Percentiles rank a stretch among this genome's conserved stretches.
These are phyloP conservation scores for Amanita fuliginea DNA, from an alignment of 768 basidiomycete genomes.

Conservation along the genomic window DNA sequence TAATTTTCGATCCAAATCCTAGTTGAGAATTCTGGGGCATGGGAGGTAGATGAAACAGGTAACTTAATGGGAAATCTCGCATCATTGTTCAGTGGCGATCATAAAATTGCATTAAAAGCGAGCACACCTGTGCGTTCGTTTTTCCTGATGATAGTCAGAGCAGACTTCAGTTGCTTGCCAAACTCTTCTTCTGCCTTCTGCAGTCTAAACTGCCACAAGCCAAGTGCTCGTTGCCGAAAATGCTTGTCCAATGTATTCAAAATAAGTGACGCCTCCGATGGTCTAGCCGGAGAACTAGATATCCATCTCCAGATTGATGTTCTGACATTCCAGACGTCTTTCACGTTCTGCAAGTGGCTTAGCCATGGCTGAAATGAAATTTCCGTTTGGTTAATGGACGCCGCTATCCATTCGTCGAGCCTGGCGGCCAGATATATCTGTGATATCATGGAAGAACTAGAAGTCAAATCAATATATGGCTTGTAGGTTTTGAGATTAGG, in stretches of 20 bases:
- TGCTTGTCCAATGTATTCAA: slow-evolving; percentile 38
- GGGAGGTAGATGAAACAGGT: slow-evolving; percentile 40
- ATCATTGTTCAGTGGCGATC: neutral
- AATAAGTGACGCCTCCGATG: slow-evolving; percentile 34
- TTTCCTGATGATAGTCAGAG: slow-evolving; percentile 22
- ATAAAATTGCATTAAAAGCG: too few relatives aligned
- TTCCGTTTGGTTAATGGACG: slow-evolving; percentile 35
- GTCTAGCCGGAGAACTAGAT: slow-evolving; percentile 29
- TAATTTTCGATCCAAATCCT: slow-evolving; percentile 24
- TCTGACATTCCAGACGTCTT: slow-evolving; percentile 66
- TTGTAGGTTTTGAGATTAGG: slow-evolving; percentile 62
- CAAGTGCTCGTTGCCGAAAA: slow-evolving; percentile 39
- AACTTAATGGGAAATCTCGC: neutral
- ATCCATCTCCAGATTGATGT: slow-evolving; percentile 38
- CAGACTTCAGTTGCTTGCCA: slow-evolving; percentile 25
- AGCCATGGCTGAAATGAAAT: slow-evolving; percentile 46
- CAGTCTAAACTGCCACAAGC: slow-evolving; percentile 49
- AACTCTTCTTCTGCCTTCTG: slow-evolving; percentile 34
- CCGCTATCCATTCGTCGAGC: slow-evolving; percentile 54
- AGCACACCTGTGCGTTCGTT: slow-evolving; percentile 18
- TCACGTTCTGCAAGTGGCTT: slow-evolving; percentile 40
- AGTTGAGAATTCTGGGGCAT: slow-evolving; percentile 34
- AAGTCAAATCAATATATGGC: slow-evolving; percentile 70
- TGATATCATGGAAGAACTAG: slow-evolving; percentile 42
- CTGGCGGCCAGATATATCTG: slow-evolving; percentile 31